These are phyloP conservation scores for Cercis canadensis DNA, from an alignment of 306 rosid genomes.

Conservation along the genomic window DNA sequence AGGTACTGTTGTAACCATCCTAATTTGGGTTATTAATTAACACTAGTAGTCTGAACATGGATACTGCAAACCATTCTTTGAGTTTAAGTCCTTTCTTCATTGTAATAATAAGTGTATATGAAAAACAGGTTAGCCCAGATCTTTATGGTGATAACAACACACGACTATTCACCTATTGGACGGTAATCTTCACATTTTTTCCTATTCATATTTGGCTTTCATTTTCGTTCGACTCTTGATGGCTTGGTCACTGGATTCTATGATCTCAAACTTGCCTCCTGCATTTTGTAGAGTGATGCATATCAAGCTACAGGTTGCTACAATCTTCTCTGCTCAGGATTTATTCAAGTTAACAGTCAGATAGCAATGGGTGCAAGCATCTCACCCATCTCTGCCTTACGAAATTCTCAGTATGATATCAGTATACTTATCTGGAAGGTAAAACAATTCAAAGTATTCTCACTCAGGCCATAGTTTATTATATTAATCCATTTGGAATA, in stretches of 20 bases:
- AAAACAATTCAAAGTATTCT: slow-evolving; percentile 34
- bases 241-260: not conserved
- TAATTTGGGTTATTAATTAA: slow-evolving; percentile 1
- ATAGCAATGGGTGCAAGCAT: slow-evolving; percentile 99
- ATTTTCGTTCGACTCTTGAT: not conserved
- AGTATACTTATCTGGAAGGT: slow-evolving; percentile 98
- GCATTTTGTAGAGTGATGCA: slow-evolving; percentile 82
- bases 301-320: slow-evolving; percentile 99
- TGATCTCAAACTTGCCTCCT: not conserved
- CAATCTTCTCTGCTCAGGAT: slow-evolving; percentile 99
- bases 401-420: slow-evolving; percentile 86
- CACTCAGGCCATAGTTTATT: not conserved
- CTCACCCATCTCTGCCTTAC: slow-evolving; percentile 70
- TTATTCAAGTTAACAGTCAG: slow-evolving; percentile 83
- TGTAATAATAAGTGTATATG: slow-evolving; percentile 20
- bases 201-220: not conserved
- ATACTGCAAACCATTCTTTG: not conserved
- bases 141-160: slow-evolving; percentile 97
- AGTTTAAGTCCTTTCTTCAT: slow-evolving; percentile 6
- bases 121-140: slow-evolving; percentile 89
- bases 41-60: not conserved
- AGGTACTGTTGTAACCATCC: slow-evolving; percentile 52
- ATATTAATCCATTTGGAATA: not conserved
- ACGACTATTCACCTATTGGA: slow-evolving; percentile 97
- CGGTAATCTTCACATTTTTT: slow-evolving; percentile 55